These are phyloP conservation scores for Microcyclospora tardicrescens DNA, from an alignment of 2,329 filamentous ascomycete species.

Conservation along the genomic window DNA sequence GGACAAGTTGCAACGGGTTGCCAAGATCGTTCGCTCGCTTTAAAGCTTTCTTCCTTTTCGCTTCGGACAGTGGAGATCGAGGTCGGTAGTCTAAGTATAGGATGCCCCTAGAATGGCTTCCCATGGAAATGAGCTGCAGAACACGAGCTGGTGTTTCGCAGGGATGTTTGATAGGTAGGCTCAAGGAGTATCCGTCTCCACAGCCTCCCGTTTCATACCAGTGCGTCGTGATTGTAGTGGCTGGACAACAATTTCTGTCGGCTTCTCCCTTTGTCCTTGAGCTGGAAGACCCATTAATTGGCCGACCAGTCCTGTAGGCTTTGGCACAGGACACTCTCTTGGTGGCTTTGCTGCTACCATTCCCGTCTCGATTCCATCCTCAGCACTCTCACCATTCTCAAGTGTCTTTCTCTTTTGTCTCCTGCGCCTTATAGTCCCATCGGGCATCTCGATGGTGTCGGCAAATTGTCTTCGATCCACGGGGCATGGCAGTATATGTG, in stretches of 20 bases:
- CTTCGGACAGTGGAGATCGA: no score
- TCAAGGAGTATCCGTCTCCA: not conserved
- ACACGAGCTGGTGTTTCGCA: no score
- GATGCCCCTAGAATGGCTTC: no score
- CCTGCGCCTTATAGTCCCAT: slow-evolving; percentile 29
- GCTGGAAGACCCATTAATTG: slow-evolving; percentile 57
- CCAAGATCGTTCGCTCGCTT: slow-evolving; percentile 4
- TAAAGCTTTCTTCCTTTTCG: not conserved
- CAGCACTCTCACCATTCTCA: slow-evolving; percentile 8
- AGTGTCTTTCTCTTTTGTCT: slow-evolving; percentile 20
- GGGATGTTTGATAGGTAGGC: no score
- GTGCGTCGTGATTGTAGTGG: slow-evolving; percentile 4
- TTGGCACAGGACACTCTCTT: slow-evolving; percentile 84
- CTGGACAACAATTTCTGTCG: slow-evolving; percentile 17
- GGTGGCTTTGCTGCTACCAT: slow-evolving; percentile 21
- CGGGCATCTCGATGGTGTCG: slow-evolving; percentile 39
- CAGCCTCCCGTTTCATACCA: not conserved
- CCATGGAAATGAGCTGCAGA: no score
- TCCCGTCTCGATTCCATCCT: not conserved
- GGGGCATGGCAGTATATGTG: slow-evolving; percentile 84
- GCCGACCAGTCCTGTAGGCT: slow-evolving; percentile 67
- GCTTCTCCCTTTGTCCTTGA: slow-evolving; percentile 15
- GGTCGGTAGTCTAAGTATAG: no score
- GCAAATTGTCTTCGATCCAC: slow-evolving; percentile 61
- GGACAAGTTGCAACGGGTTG: slow-evolving; percentile 14